Base-by-base conservation (phyloP, 495 filamentous ascomycete genomes). In the Penicillium subrubescens region DNA sequence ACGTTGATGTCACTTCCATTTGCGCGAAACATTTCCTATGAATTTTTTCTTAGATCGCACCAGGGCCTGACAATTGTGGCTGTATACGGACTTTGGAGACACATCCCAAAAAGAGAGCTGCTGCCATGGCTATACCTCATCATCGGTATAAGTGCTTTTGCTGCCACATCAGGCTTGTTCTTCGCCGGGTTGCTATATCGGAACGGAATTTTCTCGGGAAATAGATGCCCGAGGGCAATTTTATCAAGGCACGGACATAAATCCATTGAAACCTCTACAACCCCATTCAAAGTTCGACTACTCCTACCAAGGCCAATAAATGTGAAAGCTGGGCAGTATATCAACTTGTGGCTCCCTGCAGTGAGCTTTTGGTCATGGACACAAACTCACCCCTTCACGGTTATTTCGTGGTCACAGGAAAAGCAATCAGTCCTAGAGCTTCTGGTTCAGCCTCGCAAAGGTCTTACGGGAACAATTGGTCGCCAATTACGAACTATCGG, bases 361-460 rank as follows among this genome's bases (percentile, higher is more conserved):
- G 63, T 77, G 7, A 71, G 70, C 63, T 55, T 77, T 35, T 74
- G 52, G 44, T 77, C 67, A 44, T 78, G 68, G 62, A 61, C 66
- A 25, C 67, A 81, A 62, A 76, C 64, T 33, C 69, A 82, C 70
- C 75, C 72, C n/a, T 82, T 81, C 57, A 73, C 65, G 12, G 70
- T 82, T 1, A 74, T 54, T 60, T 80, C 66, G 8, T 80, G 68
- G 77, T 75, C 68, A 5, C 12, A 52, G 23, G 68, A 66, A 27
- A 64, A 41, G 57, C 65, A 78, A 57, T 59, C 59, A 35, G 63
- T 50, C 10, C 48, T 81, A 31, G 67, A 78, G n/a, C 63, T 78
- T 15, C 60, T 77, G 2, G 52, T 75, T 10, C 8, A 75, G 44
- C 62, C 71, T 34, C 62, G 58, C 2, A 17, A 48, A 25, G 65